Conservation (phyloP, 2,329 filamentous ascomycete genomes). For the Ploettnerulaceae sp. region DNA sequence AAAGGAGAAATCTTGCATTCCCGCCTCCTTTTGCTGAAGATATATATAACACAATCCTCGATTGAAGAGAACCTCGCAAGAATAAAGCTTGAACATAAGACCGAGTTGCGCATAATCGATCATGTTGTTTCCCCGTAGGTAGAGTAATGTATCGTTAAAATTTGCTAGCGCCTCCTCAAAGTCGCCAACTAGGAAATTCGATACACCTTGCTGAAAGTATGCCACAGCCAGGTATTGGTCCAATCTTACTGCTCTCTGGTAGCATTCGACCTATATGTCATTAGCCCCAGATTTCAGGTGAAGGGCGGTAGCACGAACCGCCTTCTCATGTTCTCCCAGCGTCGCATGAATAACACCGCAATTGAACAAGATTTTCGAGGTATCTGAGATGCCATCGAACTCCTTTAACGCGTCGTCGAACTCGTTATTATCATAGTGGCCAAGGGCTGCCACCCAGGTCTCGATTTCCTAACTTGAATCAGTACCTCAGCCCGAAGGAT, state of each 20-base stretch:
- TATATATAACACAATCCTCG: constrained; percentile 97
- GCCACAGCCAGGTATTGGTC: constrained; percentile 96
- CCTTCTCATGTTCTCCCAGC: constrained; percentile 90
- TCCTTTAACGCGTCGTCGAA: constrained; percentile 83
- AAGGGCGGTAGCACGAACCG: constrained; percentile 54
- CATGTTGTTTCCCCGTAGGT: constrained; percentile 90
- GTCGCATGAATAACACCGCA: constrained; percentile 97
- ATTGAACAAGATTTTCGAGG: constrained; percentile 97
- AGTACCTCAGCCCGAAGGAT: constrained; percentile 9
- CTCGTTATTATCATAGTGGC: constrained; percentile 93
- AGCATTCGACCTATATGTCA: constrained; percentile 76
- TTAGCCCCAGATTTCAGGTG: constrained; percentile 17
- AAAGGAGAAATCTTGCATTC: constrained; percentile 84
- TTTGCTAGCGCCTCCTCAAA: constrained; percentile 96
- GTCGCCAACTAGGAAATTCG: constrained; percentile 93
- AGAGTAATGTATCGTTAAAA: constrained; percentile 96
- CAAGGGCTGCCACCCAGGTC: constrained; percentile 90
- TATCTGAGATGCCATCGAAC: constrained; percentile 86
- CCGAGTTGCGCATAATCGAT: constrained; percentile 98
- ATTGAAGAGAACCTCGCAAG: constrained; percentile 97
- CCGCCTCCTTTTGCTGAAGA: constrained; percentile 82
- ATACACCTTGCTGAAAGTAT: constrained; percentile 97
- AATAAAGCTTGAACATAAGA: constrained; percentile 92
- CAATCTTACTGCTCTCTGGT: constrained; percentile 82
- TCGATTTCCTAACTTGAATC: constrained; percentile 74